phyloP scores from a whole-genome alignment of 345 rosid genomes.

The Lumnitzera littorea region DNA sequence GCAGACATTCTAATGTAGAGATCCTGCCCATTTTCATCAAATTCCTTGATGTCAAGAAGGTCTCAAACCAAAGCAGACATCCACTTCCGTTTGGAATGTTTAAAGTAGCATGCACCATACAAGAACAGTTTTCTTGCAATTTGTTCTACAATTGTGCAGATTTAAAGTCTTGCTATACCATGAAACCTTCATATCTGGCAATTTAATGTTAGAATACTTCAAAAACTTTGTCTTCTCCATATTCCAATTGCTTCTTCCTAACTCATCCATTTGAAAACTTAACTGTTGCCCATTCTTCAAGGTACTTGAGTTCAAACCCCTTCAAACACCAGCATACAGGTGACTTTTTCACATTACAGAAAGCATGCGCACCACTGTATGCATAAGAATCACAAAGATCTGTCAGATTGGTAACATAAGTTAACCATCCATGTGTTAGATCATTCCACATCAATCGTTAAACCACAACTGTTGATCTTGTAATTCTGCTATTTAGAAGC shows the following conservation, averaged over 20 bases:
- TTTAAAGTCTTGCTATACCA: conserved; percentile 19
- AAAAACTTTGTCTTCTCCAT: conserved; percentile 31
- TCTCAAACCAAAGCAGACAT: conserved; percentile 10
- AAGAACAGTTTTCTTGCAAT: conserved; percentile 43
- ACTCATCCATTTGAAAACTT: conserved; percentile 41
- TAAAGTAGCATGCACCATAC: conserved; percentile 37
- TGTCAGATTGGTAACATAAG: conserved; percentile 21
- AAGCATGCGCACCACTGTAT: conserved; percentile 36
- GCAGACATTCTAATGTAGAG: conserved; percentile 15
- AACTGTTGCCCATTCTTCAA: conserved; percentile 20
- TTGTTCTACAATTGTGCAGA: conserved; percentile 25
- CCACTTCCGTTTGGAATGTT: conserved; percentile 30
- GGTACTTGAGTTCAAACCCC: conserved; percentile 34
- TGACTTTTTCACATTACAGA: conserved; percentile 24
- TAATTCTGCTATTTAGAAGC: conserved; percentile 12
- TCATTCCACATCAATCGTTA: conserved; percentile 37
- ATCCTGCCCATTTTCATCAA: conserved; percentile 11
- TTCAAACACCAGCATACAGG: conserved; percentile 32
- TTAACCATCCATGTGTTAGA: conserved; percentile 18
- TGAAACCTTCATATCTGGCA: conserved; percentile 34
- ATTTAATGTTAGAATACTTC: conserved; percentile 20
- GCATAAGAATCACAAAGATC: conserved; percentile 36
- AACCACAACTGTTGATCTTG: conserved; percentile 24
- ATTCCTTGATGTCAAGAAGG: conserved; percentile 11
- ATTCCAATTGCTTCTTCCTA: conserved; percentile 22